These are phyloP conservation scores for Dissophora globulifera DNA, from an alignment of 192 early-diverging fungal species.

Conservation along the genomic window DNA sequence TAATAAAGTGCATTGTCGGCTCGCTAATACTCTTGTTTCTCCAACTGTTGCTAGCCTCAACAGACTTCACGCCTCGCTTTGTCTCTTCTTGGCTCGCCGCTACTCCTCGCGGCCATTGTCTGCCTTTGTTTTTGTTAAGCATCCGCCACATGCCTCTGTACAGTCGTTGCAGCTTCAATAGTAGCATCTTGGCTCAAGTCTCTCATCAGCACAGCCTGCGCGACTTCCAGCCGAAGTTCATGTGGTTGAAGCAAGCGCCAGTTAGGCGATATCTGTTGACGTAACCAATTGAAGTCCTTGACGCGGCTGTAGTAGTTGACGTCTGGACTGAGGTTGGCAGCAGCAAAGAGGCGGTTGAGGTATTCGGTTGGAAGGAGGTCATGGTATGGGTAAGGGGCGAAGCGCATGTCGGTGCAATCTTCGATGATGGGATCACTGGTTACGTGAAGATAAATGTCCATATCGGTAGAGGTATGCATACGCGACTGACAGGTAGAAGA, in stretches of 20 bases:
- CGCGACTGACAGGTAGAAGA: conserved; percentile 67
- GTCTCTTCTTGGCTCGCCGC: neutral
- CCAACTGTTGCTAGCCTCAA: neutral
- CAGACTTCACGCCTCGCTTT: too few relatives aligned
- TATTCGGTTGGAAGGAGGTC: conserved; percentile 23
- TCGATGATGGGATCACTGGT: conserved; percentile 90
- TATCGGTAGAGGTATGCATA: conserved; percentile 74
- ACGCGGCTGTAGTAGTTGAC: conserved; percentile 68
- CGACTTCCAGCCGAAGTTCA: conserved; percentile 9
- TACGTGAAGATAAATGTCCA: conserved; percentile 75
- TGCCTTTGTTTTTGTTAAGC: neutral
- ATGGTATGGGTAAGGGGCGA: conserved; percentile 73
- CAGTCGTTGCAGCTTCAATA: too few relatives aligned
- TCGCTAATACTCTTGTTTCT: neutral
- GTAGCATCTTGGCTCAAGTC: too few relatives aligned
- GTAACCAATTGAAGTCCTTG: conserved; percentile 94
- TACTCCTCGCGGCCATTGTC: neutral
- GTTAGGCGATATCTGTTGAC: conserved; percentile 79
- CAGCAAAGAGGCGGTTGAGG: conserved; percentile 29
- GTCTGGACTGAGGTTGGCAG: conserved; percentile 28
- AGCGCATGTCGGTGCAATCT: conserved; percentile 71
- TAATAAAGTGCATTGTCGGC: neutral
- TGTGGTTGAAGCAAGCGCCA: conserved; percentile 66
- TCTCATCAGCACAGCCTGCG: conserved; percentile 9
- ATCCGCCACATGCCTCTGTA: too few relatives aligned